Evolutionary conservation across 768 basidiomycete genomes (phyloP), one percentile per base, ranked within the genome.

Genomic region (Steccherinum ochraceum): DNA sequence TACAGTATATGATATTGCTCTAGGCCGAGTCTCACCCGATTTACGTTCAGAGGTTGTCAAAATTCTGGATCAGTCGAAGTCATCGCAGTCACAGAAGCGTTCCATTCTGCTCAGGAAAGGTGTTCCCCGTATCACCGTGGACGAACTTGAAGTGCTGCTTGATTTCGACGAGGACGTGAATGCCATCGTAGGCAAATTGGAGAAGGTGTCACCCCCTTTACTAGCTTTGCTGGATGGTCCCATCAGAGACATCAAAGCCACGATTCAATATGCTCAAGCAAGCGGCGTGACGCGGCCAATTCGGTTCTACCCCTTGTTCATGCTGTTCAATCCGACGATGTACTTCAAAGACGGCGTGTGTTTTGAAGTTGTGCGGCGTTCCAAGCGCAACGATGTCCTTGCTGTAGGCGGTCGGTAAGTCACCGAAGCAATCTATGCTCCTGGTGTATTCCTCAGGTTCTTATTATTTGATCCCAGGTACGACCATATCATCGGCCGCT

Each of bases 401-500:
- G 90, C 89, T 24, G 80, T 78, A n/a, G 90, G 88, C 49, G 90
- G 90, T 58, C 76, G 89, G 89, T 89, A 50, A 45, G 76, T 54
- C 2, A 5, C 30, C 16, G 30, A 35, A 7, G 16, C 16, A 7
- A 35, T 35, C 30, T 16, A n/a, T n/a, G n/a, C n/a, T n/a, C n/a
- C n/a, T n/a, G n/a, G n/a, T n/a, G n/a, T n/a, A n/a, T n/a, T 39
- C 12, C 16, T 25, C 2, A 5, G n/a, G 10, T 13, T 12, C 35
- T 46, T 25, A 35, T 4, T 30, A 11, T 48, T 12, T 41, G 16
- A 4, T 45, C 21, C 12, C 49, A 90, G 89, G 45, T 92, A 91
- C 53, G 88, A 92, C 62, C 73, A 76, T 49, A 64, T 91, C 35
- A 85, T 93, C 50, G 53, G 70, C 12, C 75, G 78, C 5, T 84